phyloP scores from a whole-genome alignment of 2,329 filamentous ascomycete genomes.

The Gaeumannomyces tritici region DNA sequence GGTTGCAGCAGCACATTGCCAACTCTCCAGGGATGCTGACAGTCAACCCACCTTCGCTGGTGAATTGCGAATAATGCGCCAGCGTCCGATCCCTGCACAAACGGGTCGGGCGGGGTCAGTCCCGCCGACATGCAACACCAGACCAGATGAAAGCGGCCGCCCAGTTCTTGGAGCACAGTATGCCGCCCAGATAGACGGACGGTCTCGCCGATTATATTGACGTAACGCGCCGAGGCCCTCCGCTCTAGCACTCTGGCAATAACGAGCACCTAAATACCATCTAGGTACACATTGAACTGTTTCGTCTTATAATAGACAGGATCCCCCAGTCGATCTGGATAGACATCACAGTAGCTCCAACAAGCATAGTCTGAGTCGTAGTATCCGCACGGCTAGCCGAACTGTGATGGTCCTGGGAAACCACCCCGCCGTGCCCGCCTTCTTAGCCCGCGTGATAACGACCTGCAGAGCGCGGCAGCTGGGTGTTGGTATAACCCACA shows the following conservation, averaged over 20 bases:
- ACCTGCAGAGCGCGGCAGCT: no score
- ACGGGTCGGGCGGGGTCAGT: no score
- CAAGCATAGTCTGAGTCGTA: not conserved
- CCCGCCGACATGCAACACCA: no score
- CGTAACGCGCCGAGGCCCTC: not conserved
- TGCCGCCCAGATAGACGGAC: not conserved
- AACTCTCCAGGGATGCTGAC: not conserved
- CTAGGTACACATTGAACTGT: no score
- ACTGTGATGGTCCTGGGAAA: not conserved
- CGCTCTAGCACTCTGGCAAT: no score
- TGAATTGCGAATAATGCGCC: not conserved
- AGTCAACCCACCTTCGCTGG: not conserved
- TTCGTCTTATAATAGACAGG: no score
- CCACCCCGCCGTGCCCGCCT: no score
- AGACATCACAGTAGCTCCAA: no score
- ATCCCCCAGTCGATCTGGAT: no score
- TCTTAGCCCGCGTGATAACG: no score
- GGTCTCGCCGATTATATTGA: not conserved
- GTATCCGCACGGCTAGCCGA: not conserved
- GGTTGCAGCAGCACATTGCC: not conserved
- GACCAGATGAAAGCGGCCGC: no score
- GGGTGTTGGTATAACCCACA: not conserved
- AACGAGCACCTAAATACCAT: no score
- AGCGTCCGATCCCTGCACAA: not conserved
- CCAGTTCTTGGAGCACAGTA: not conserved